Conservation (phyloP, 345 rosid species). For the Eucalyptus pauciflora region DNA sequence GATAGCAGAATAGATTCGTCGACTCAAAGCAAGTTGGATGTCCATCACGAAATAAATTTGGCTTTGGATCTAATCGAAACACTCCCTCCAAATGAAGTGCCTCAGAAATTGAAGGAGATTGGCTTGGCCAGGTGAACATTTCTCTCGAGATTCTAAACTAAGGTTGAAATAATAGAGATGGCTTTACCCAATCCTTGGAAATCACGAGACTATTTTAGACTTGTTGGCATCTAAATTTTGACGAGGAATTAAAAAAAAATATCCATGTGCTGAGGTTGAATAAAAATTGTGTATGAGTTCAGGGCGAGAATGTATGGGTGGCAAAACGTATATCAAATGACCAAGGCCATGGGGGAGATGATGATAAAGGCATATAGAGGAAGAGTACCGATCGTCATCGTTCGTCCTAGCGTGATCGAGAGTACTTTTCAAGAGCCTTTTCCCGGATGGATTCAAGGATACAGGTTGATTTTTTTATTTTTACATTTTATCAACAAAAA, state of each 20-base stretch:
- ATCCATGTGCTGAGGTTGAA: not conserved
- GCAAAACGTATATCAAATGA: constrained; percentile 8
- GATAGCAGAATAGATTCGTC: not conserved
- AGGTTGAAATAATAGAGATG: not conserved
- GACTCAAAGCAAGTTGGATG: not conserved
- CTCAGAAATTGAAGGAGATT: constrained; percentile 13
- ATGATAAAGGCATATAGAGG: not conserved
- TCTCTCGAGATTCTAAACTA: not conserved
- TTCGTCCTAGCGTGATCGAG: constrained; percentile 20
- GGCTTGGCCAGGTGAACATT: constrained; percentile 20
- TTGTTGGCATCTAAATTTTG: not conserved
- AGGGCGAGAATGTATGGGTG: constrained; percentile 23
- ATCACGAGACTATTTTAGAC: not conserved
- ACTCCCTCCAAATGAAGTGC: not conserved
- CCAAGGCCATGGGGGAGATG: constrained; percentile 35
- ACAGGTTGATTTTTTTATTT: not conserved
- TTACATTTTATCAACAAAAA: not conserved
- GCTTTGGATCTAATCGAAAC: constrained; percentile 4
- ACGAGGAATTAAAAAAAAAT: not conserved
- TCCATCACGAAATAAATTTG: constrained; percentile 17
- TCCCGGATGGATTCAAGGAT: constrained; percentile 32
- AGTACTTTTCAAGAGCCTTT: constrained; percentile 19
- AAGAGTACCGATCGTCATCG: constrained; percentile 6
- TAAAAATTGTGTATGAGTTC: not conserved
- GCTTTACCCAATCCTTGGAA: not conserved